Evolutionary conservation across 2,329 filamentous ascomycete genomes (phyloP).

Genomic region (Talaromyces islandicus): DNA sequence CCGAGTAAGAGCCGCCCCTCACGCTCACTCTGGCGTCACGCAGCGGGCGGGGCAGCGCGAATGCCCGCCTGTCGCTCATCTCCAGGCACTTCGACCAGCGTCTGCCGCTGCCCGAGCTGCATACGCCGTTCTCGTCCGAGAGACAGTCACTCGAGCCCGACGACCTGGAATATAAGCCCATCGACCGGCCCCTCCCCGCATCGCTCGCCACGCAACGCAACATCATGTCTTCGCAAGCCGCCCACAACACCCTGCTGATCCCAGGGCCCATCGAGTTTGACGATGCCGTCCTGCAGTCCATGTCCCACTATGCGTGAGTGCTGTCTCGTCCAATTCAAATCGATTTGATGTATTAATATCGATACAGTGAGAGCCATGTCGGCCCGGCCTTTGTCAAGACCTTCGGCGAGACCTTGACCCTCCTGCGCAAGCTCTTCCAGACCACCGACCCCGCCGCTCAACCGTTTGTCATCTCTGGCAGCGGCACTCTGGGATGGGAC

Average conservation of each 20-base stretch:
- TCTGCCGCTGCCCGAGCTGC: constrained; percentile 51
- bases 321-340: too few species aligned
- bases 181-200: constrained; percentile 25
- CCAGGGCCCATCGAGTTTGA: constrained; percentile 98
- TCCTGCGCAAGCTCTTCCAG: constrained; percentile 92
- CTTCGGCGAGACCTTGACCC: constrained; percentile 83
- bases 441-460: constrained; percentile 75
- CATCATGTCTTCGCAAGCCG: constrained; percentile 53
- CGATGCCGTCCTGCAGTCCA: constrained; percentile 89
- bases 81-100: constrained; percentile 55
- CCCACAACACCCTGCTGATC: constrained; percentile 76
- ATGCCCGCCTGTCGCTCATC: constrained; percentile 52
- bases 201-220: constrained; percentile 17
- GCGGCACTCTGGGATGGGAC: constrained; percentile 95
- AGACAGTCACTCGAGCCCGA: constrained; percentile 46
- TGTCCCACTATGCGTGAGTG: constrained; percentile 74
- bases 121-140: constrained; percentile 60
- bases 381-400: constrained; percentile 79
- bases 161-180: constrained; percentile 48
- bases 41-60: constrained; percentile 16
- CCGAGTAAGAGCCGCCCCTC: constrained; percentile 5
- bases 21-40: constrained; percentile 11
- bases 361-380: constrained; percentile 80
- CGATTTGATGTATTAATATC: too few species aligned
- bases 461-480: constrained; percentile 89